Evolutionary conservation across 106 monocot species (phyloP).

Genomic region (Alisma plantagoaquatica): DNA sequence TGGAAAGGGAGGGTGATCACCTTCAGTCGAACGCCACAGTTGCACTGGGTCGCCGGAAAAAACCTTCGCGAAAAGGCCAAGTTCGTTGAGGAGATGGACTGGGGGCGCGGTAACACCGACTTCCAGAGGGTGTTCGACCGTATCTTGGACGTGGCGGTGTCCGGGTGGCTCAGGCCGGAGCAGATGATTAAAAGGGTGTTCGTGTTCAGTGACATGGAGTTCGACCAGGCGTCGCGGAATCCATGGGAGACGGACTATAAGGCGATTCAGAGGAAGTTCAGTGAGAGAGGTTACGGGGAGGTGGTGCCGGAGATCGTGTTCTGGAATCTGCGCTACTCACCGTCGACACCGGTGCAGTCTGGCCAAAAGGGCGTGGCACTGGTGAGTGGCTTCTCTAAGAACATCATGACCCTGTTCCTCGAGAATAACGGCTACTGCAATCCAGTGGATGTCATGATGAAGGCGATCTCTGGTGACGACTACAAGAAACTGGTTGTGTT

Average conservation of each 20-base stretch:
- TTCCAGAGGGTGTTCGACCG: conserved; percentile 17
- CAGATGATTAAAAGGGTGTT: conserved; percentile 59
- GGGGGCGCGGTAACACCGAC: conserved; percentile 7
- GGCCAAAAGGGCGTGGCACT: conserved; percentile 27
- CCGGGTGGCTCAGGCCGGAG: conserved; percentile 1
- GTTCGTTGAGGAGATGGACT: conserved; percentile 20
- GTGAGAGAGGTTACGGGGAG: conserved; percentile 13
- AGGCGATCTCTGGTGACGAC: conserved; percentile 39
- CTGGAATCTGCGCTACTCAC: conserved; percentile 43
- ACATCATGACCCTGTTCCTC: too few relatives aligned
- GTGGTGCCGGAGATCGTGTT: conserved; percentile 30
- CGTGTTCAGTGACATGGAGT: conserved; percentile 84
- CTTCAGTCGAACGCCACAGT: conserved; percentile 25
- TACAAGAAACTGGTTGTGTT: conserved; percentile 28
- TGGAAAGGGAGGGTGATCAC: conserved; percentile 69
- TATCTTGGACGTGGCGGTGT: conserved; percentile 13
- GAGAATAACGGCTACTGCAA: conserved; percentile 58
- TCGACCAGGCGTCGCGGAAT: conserved; percentile 34
- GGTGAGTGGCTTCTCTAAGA: too few relatives aligned
- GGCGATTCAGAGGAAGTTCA: conserved; percentile 43
- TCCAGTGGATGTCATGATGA: conserved; percentile 64
- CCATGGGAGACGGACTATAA: conserved; percentile 67
- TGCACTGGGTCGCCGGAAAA: conserved; percentile 37
- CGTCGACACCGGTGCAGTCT: conserved; percentile 9
- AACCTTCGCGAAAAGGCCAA: conserved; percentile 32